Evolutionary conservation across 2,329 filamentous ascomycete genomes (phyloP).

Genomic region (Rutstroemia sp.): DNA sequence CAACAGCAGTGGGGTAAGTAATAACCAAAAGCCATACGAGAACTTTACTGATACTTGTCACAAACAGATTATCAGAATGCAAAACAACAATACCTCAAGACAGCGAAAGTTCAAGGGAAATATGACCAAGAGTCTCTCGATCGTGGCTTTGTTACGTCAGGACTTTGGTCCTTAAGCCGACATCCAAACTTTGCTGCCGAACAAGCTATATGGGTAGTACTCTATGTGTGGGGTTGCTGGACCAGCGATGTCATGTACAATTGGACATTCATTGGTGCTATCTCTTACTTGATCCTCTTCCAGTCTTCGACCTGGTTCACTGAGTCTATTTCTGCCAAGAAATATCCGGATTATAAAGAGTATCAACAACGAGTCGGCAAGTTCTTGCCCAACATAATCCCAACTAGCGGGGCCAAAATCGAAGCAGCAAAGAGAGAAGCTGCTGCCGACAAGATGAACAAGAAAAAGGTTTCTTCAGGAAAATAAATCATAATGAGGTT

Average conservation of each 20-base stretch:
- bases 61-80: slow-evolving; percentile 66
- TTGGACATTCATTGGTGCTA: slow-evolving; percentile 68
- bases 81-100: slow-evolving; percentile 67
- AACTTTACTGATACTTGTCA: neutral
- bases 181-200: slow-evolving; percentile 96
- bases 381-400: slow-evolving; percentile 58
- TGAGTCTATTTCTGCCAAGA: slow-evolving; percentile 68
- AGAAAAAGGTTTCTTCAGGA: neutral
- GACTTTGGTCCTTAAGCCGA: slow-evolving; percentile 79
- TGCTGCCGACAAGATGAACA: neutral
- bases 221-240: slow-evolving; percentile 85
- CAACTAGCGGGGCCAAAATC: neutral
- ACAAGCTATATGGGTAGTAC: slow-evolving; percentile 78
- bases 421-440: slow-evolving; percentile 3
- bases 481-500: neutral
- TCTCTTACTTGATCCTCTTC: slow-evolving; percentile 71
- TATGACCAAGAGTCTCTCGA: slow-evolving; percentile 72
- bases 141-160: slow-evolving; percentile 77
- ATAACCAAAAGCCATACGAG: neutral
- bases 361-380: slow-evolving; percentile 80
- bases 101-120: slow-evolving; percentile 59
- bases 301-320: slow-evolving; percentile 85
- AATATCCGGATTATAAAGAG: slow-evolving; percentile 80
- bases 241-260: slow-evolving; percentile 64
- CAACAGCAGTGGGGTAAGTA: slow-evolving; percentile 80